phyloP scores from a whole-genome alignment of 2,329 filamentous ascomycete species.

The Calonectria ilicicola region DNA sequence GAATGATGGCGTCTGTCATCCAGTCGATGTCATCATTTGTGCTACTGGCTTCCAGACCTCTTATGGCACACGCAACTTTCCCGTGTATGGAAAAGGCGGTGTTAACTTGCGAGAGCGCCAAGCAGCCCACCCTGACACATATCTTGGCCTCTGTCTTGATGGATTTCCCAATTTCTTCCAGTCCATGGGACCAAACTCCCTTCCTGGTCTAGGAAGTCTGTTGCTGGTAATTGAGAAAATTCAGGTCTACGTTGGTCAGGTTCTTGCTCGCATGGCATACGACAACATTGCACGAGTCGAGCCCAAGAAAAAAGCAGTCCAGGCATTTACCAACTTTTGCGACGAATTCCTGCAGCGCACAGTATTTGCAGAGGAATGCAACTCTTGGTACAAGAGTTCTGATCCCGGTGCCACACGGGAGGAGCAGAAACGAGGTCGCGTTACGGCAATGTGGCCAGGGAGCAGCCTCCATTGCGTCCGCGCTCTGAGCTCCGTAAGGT shows the following conservation, averaged over 20 bases:
- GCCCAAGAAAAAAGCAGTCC: slow-evolving; percentile 19
- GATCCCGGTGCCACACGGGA: background rate
- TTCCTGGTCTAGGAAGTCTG: slow-evolving; percentile 7
- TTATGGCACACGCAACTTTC: background rate
- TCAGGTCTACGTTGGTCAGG: slow-evolving; percentile 16
- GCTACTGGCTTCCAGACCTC: slow-evolving; percentile 20
- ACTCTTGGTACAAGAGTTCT: slow-evolving; percentile 23
- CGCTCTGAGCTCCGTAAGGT: slow-evolving; percentile 7
- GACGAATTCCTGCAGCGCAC: slow-evolving; percentile 23
- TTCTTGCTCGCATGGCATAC: slow-evolving; percentile 8
- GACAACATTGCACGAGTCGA: slow-evolving; percentile 8
- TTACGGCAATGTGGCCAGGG: slow-evolving; percentile 25
- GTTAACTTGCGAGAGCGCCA: slow-evolving; percentile 9
- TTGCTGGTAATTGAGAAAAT: slow-evolving; percentile 19
- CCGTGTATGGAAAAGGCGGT: slow-evolving; percentile 11
- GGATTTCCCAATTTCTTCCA: slow-evolving; percentile 22
- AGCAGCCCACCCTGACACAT: background rate
- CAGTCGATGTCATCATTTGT: slow-evolving; percentile 19
- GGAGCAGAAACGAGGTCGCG: background rate
- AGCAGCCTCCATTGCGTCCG: slow-evolving; percentile 19
- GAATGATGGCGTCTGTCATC: background rate
- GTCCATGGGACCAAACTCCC: slow-evolving; percentile 18
- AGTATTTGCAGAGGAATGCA: slow-evolving; percentile 17
- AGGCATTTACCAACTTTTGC: slow-evolving; percentile 23
- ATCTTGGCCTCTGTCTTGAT: slow-evolving; percentile 12